Evolutionary conservation across 1,284 basidiomycete species (phyloP).

Genomic region (Cutaneotrichosporon mucoides): DNA sequence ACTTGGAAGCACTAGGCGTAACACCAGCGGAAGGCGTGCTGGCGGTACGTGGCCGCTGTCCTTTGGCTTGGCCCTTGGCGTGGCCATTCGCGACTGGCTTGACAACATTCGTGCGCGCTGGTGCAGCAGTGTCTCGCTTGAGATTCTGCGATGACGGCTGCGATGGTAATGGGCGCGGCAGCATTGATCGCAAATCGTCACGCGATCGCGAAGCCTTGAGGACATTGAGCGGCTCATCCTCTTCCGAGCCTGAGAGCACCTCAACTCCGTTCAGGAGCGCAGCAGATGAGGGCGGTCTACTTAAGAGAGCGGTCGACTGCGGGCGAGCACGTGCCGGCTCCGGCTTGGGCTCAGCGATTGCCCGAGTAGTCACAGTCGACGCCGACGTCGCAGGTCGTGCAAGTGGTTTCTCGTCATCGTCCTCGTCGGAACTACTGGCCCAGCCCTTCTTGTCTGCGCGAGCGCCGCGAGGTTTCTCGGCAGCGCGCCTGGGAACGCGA

Average conservation of each 20-base stretch:
- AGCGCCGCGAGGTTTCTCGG: neutral
- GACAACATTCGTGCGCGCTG: no score
- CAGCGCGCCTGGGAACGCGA: slow-evolving; percentile 3
- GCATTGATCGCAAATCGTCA: neutral
- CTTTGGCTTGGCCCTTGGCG: neutral
- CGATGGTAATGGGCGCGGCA: slow-evolving; percentile 1
- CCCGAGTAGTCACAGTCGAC: neutral
- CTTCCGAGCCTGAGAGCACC: slow-evolving; percentile 6
- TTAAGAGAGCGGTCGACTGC: no score
- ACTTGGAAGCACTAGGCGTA: slow-evolving; percentile 9
- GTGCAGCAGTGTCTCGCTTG: neutral
- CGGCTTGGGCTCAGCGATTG: no score
- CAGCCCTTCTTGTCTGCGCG: slow-evolving; percentile 10
- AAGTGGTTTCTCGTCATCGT: slow-evolving; percentile 4
- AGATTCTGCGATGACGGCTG: neutral
- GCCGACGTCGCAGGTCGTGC: slow-evolving; percentile 2
- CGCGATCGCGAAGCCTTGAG: slow-evolving; percentile 1
- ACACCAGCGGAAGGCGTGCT: no score
- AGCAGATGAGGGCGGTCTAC: no score
- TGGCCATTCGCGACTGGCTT: neutral
- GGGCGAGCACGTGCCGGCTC: no score
- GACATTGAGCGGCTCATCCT: slow-evolving; percentile 19
- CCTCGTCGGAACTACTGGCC: slow-evolving; percentile 22
- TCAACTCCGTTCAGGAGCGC: neutral
- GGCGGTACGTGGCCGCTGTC: neutral